Base-by-base conservation (phyloP, 139 green algal species). In the Pseudopediastrum boryanum region DNA sequence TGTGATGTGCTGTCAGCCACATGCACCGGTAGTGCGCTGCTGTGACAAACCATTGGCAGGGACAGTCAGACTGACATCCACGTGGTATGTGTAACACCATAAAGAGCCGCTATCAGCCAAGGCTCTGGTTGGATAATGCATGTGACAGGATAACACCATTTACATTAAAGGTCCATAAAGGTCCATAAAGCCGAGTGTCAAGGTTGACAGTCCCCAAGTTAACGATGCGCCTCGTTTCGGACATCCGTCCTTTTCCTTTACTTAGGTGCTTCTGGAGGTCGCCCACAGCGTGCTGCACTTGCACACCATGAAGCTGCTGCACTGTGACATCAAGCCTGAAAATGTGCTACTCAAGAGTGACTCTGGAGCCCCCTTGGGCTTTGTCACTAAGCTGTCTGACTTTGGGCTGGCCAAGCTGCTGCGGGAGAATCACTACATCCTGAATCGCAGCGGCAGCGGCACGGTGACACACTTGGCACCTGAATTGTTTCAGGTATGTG, bases 321-420 rank as follows among this genome's bases (percentile, higher is more conserved):
- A 89, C 78, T 89, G 85, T 58, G 85, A 89, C 78, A 89, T 89
- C 81, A 89, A 89, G 84, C 16, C 19, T 16, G 54, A 42, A 4
- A 36, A 54, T 42, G 65, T 79, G 3, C 9, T 79, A 5, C 36
- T 69, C 36, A 52, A 84, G 46, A 78, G 52, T 46, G 83, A 88
- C 56, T 33, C 66, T 21, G 79, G 74, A 54, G 38, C 44, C 67
- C 41, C 41, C 9, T 25, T 61, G 43, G 67, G 67, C 6, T 75
- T 63, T 27, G 3, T 29, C 4, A 25, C 80, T 61, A 90, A 90
- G 82, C 86, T 90, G 16, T 82, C 75, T 19, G 86, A 90, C 77
- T 90, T 90, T 75, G 86, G 86, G 16, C 69, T 90, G 72, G 83
- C 80, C 61, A 90, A 90, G 80, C 62, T 88, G 66, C 77, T 90